Evolutionary conservation across 768 basidiomycete genomes (phyloP).

Genomic region (Hirschioporus abietinus): DNA sequence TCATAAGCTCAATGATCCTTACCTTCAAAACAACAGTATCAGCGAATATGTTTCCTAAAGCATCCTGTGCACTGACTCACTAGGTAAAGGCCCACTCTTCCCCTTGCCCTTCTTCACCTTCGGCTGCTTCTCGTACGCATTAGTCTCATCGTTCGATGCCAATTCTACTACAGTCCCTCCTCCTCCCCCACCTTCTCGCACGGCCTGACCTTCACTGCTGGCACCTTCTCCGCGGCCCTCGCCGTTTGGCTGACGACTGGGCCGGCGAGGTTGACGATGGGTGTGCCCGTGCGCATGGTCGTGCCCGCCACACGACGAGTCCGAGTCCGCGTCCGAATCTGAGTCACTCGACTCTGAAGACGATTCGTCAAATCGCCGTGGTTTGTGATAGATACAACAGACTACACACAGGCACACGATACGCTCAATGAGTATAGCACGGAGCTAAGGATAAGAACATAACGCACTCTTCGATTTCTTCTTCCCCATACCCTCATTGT

Average conservation of each 20-base stretch:
- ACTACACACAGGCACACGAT: constrained; percentile 40
- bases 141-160: constrained; percentile 22
- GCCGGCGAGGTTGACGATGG: constrained; percentile 12
- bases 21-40: not conserved
- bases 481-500: constrained; percentile 85
- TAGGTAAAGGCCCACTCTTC: constrained; percentile 9
- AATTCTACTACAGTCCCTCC: constrained; percentile 19
- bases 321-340: constrained; percentile 32
- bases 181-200: constrained; percentile 15
- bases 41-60: not conserved
- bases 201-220: constrained; percentile 13
- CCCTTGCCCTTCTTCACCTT: constrained; percentile 16
- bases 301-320: constrained; percentile 11
- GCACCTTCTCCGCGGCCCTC: constrained; percentile 8
- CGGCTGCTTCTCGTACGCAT: constrained; percentile 32
- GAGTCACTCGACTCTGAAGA: constrained; percentile 55
- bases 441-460: not conserved
- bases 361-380: constrained; percentile 75
- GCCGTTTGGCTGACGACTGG: not conserved
- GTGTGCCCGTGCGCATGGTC: constrained; percentile 16
- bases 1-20: not conserved
- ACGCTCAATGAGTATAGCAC: not conserved
- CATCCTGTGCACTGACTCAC: not conserved
- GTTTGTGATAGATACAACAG: constrained; percentile 93
- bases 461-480: constrained; percentile 89